phyloP scores from a whole-genome alignment of 371 early-diverging fungal genomes.

The Smittium culicis region DNA sequence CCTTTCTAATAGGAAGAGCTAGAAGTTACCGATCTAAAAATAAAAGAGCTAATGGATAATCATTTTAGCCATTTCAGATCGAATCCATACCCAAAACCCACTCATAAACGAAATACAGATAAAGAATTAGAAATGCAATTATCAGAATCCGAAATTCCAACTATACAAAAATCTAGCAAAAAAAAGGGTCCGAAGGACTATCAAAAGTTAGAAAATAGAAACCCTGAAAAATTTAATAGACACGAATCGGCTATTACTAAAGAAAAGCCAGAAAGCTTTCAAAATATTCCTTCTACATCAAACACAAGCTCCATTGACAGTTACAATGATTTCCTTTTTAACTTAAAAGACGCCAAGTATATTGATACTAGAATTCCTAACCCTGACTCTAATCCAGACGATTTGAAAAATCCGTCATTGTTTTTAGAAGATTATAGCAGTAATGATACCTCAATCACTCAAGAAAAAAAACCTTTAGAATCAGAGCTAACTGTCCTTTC shows the following conservation, averaged over 20 bases:
- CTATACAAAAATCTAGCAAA: no score
- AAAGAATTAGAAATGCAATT: no score
- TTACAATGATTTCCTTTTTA: neutral
- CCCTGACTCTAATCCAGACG: neutral
- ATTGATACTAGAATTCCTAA: conserved; percentile 1
- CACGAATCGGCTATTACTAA: neutral
- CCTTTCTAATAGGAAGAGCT: neutral
- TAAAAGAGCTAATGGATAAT: neutral
- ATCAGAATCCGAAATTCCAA: no score
- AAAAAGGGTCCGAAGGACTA: no score
- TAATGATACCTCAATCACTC: no score
- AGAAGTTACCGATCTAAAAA: conserved; percentile 6
- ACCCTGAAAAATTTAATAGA: neutral
- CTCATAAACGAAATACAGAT: no score
- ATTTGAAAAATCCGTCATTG: no score
- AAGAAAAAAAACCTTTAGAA: neutral
- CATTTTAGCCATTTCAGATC: neutral
- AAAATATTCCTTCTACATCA: no score
- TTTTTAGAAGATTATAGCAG: no score
- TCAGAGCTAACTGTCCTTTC: conserved; percentile 13
- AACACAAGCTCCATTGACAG: neutral
- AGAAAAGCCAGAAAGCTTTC: neutral
- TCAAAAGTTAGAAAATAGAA: neutral
- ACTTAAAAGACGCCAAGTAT: neutral
- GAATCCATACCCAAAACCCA: neutral